Percentiles rank a stretch among this genome's conserved stretches.
Conservation (phyloP, 1,284 basidiomycete species). For the Paramarasmius palmivorus region DNA sequence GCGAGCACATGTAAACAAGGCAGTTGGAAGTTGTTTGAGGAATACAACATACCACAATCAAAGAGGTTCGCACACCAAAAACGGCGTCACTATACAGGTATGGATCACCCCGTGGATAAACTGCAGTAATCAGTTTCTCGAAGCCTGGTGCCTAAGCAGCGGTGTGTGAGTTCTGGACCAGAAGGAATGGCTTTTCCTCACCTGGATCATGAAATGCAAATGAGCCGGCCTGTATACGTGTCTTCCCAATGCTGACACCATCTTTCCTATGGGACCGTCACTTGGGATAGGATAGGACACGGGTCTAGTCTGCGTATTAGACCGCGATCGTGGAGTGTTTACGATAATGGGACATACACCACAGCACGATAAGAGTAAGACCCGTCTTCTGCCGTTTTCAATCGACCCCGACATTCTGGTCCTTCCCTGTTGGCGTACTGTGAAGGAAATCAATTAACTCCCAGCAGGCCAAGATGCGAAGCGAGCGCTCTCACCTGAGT, state of each 20-base stretch:
- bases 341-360: conserved; percentile 47
- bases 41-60: conserved; percentile 36
- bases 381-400: conserved; percentile 66
- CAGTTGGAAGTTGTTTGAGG: background rate
- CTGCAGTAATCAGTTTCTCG: conserved; percentile 70
- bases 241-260: conserved; percentile 60
- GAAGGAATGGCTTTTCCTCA: conserved; percentile 12
- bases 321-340: background rate
- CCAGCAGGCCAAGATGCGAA: background rate
- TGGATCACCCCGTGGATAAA: conserved; percentile 73
- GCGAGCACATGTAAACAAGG: background rate
- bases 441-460: too few species aligned
- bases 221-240: conserved; percentile 77
- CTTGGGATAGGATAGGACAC: conserved; percentile 80
- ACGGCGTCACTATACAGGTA: conserved; percentile 72
- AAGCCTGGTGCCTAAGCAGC: conserved; percentile 55
- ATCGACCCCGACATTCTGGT: conserved; percentile 78
- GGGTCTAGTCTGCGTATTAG: conserved; percentile 39
- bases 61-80: conserved; percentile 76
- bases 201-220: conserved; percentile 73
- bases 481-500: conserved; percentile 35
- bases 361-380: conserved; percentile 74
- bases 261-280: conserved; percentile 76
- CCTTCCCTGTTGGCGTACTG: conserved; percentile 62
- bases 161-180: background rate